phyloP scores from a whole-genome alignment of 176 grass and related monocot species.

The Carex scoparia region DNA sequence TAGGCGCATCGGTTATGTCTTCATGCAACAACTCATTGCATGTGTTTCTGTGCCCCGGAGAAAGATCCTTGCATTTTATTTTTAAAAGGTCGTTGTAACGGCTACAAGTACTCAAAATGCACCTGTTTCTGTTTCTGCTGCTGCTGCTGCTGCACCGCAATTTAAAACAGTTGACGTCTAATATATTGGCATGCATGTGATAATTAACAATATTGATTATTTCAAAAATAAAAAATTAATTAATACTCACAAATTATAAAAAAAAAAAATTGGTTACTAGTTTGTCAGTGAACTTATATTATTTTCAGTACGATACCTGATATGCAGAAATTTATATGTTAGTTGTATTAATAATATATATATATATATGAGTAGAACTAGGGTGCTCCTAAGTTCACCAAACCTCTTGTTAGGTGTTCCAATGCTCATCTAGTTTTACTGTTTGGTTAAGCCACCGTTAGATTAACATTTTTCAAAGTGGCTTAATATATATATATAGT shows the following conservation, averaged over 20 bases:
- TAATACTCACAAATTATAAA: too few relatives aligned
- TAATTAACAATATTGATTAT: background rate
- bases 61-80: constrained; percentile 29
- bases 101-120: constrained; percentile 12
- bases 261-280: background rate
- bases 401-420: too few relatives aligned
- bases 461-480: too few relatives aligned
- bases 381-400: too few relatives aligned
- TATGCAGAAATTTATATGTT: too few relatives aligned
- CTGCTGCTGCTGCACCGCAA: too few relatives aligned
- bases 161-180: background rate
- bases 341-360: too few relatives aligned
- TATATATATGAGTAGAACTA: too few relatives aligned
- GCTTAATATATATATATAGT: too few relatives aligned
- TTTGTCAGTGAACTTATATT: background rate
- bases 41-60: constrained; percentile 72
- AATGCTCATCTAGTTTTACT: too few relatives aligned
- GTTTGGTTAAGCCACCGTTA: too few relatives aligned
- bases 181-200: background rate
- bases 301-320: too few relatives aligned
- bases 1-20: constrained; percentile 38
- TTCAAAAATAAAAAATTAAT: background rate
- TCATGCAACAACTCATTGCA: constrained; percentile 54
- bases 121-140: background rate
- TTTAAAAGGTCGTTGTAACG: background rate